Base-by-base conservation (phyloP, 345 rosid genomes). In the Corchorus olitorius region DNA sequence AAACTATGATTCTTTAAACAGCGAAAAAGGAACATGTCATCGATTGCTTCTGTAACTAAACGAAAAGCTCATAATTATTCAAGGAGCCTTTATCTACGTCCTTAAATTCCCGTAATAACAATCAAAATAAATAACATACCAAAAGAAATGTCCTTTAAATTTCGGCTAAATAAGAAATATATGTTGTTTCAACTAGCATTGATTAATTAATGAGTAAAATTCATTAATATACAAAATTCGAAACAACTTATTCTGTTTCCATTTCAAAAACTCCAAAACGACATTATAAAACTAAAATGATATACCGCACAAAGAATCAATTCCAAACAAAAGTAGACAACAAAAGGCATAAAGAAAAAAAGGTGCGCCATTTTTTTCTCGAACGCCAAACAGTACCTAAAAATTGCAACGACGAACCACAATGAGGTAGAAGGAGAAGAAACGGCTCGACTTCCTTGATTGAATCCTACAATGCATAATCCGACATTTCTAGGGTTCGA, bases 351-450 rank as follows among this genome's bases (percentile, higher is more conserved):
- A 33, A 15, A 55, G 58, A 34, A 41, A 19, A 11, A 49, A 35
- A 76, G 66, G 41, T 43, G 46, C 11, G 39, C 33, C 9, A 6
- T 53, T 35, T n/a, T 45, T 76, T 76, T 76, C 58, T 66, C 65
- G 46, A 20, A 76, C 0, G 63, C 66, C 73, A 67, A 76, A 66
- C 65, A 45, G 65, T 58, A 67, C 74, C 79, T 56, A 9, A 46
- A 56, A 59, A 14, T 58, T 22, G 33, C 55, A 35, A 58, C 20
- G 52, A 67, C 15, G 16, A 56, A 48, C 56, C 74, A 58, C 0
- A 5, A 71, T 45, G 59, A 43, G 35, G 19, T 15, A 67, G 35
- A 55, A 27, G 73, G 3, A 49, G 55, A 65, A 27, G 72, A 15
- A 68, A 49, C 41, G 4, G 54, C 13, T 15, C 65, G 54, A 73